phyloP scores from a whole-genome alignment of 371 early-diverging fungal genomes.

The Apophysomyces trapeziformis region DNA sequence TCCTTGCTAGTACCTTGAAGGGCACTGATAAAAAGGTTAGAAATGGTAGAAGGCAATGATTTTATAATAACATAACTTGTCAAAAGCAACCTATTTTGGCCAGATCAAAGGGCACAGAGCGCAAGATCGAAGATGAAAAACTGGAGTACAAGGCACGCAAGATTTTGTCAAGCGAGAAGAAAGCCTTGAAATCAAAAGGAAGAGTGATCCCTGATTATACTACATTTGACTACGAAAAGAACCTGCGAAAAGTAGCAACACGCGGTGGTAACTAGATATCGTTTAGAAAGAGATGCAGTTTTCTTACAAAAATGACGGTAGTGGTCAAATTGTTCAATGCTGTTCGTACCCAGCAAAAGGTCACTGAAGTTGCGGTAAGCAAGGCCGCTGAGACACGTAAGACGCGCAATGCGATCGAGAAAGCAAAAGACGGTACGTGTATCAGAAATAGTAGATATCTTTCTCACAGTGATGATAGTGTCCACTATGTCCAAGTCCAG shows the following conservation, averaged over 20 bases:
- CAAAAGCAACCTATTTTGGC: slow-evolving; percentile 75
- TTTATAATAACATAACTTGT: too few species aligned
- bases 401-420: slow-evolving; percentile 54
- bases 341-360: slow-evolving; percentile 76
- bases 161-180: slow-evolving; percentile 68
- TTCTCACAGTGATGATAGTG: slow-evolving; percentile 34
- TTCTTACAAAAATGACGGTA: slow-evolving; percentile 17
- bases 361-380: slow-evolving; percentile 60
- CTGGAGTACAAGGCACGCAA: slow-evolving; percentile 79
- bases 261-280: slow-evolving; percentile 70
- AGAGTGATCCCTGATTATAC: slow-evolving; percentile 69
- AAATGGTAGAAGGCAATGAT: too few species aligned
- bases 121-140: slow-evolving; percentile 76
- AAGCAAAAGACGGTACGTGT: slow-evolving; percentile 51
- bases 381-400: slow-evolving; percentile 49
- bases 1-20: slow-evolving; percentile 61
- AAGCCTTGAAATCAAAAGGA: slow-evolving; percentile 60
- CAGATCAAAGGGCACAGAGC: slow-evolving; percentile 71
- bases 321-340: slow-evolving; percentile 88
- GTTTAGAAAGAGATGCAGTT: too few species aligned
- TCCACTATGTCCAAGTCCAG: slow-evolving; percentile 67
- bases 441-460: background rate
- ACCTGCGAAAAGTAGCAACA: slow-evolving; percentile 81
- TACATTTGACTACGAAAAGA: slow-evolving; percentile 78
- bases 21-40: slow-evolving; percentile 49